Base-by-base conservation (phyloP, 768 basidiomycete genomes). In the Tremella fuciformis region DNA sequence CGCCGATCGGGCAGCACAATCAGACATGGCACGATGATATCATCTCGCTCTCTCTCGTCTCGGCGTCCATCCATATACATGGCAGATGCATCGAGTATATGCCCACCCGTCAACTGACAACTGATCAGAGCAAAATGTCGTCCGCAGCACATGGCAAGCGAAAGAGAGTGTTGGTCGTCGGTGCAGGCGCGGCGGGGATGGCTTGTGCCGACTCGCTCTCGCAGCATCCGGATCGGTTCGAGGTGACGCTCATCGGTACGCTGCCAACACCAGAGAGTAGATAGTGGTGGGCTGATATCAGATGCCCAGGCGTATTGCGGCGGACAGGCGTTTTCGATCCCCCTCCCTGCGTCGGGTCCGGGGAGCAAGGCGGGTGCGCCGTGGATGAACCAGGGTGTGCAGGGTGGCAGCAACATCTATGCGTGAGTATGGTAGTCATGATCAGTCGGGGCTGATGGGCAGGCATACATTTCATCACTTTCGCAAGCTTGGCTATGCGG, bases 301-400 rank as follows among this genome's bases (percentile, higher is more conserved):
- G 71, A 78, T 47, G 62, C 73, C 9, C 72, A 75, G 55, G 77
- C 65, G 19, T 80, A 80, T 58, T 78, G 76, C 55, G 80, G 80
- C 38, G 80, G 80, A 6, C 79, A 80, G 60, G 78, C 79, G 2
- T 80, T 80, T 67, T 75, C 73, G 3, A 79, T 80, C 60, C 72
- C 73, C 9, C 73, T 80, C 50, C 77, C 79, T 51, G 67, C 79
- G 66, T 58, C 73, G 48, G 63, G 67, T 55, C 71, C 74, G 49
- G 79, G 79, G 18, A 65, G 75, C 8, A 25, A 57, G 4, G 22
- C 22, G 8, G 51, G 51, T 9, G 22, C 51, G 38, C 25, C 26
- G 38, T 80, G 78, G 77, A 76, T 80, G 70, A 80, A 80, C 46
- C 79, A 80, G 59, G 80, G 79, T 63, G 78, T 80, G 2, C 79